These are phyloP conservation scores for Phlebiopsis flavidoalba DNA, from an alignment of 768 basidiomycete genomes.

Conservation along the genomic window DNA sequence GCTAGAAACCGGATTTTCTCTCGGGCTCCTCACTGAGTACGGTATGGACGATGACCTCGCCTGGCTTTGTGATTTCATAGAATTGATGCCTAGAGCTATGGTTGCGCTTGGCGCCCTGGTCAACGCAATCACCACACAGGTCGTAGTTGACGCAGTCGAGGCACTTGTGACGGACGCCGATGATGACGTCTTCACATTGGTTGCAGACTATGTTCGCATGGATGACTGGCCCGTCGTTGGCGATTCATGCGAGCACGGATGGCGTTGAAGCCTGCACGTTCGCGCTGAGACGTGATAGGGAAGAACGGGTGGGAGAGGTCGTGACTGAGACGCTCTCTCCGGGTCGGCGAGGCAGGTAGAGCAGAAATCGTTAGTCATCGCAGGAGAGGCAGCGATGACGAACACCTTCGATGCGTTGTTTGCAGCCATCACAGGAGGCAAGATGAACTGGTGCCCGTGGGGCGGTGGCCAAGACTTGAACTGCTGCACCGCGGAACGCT, in stretches of 20 bases:
- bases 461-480: background rate
- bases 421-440: conserved; percentile 56
- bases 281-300: conserved; percentile 7
- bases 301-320: conserved; percentile 7
- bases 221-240: background rate
- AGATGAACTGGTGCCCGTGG: background rate
- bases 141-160: conserved; percentile 78
- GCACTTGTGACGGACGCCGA: conserved; percentile 72
- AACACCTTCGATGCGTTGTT: conserved; percentile 44
- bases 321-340: conserved; percentile 3
- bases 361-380: conserved; percentile 73
- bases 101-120: conserved; percentile 1
- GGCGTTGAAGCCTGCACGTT: background rate
- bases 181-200: conserved; percentile 48
- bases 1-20: conserved; percentile 14
- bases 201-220: conserved; percentile 37
- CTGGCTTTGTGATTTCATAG: conserved; percentile 61
- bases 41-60: conserved; percentile 60
- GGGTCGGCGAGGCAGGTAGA: conserved; percentile 42
- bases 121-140: conserved; percentile 61
- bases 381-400: conserved; percentile 82
- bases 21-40: conserved; percentile 35
- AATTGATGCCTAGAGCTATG: conserved; percentile 70
- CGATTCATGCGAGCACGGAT: background rate
- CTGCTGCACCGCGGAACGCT: background rate